These are phyloP conservation scores for Casuarina glauca DNA, from an alignment of 306 rosid genomes.

Conservation along the genomic window DNA sequence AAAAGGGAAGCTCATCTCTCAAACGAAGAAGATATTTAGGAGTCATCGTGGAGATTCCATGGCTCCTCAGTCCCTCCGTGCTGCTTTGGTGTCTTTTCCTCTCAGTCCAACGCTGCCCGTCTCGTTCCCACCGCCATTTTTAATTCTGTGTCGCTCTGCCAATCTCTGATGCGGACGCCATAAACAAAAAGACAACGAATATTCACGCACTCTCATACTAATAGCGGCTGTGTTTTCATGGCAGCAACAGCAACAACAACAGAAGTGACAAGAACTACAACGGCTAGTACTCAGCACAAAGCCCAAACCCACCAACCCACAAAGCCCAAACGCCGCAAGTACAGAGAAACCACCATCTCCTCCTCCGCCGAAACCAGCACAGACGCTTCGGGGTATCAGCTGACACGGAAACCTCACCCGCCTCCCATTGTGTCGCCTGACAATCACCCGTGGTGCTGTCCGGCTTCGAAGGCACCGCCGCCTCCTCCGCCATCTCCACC, in stretches of 20 bases:
- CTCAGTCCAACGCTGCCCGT: background rate
- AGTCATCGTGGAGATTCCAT: constrained; percentile 1
- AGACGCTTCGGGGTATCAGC: constrained; percentile 10
- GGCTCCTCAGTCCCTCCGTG: constrained; percentile 5
- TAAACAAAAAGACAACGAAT: constrained; percentile 49
- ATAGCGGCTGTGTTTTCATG: constrained; percentile 40
- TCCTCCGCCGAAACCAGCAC: constrained; percentile 26
- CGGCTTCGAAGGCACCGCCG: constrained; percentile 30
- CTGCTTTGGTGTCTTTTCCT: constrained; percentile 23
- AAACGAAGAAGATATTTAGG: background rate
- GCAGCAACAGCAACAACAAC: constrained; percentile 51
- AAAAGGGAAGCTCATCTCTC: background rate
- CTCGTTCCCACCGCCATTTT: constrained; percentile 77
- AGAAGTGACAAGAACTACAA: background rate
- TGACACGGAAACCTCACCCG: constrained; percentile 34
- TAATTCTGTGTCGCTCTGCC: constrained; percentile 3
- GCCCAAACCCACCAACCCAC: constrained; percentile 59
- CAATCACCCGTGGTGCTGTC: constrained; percentile 47
- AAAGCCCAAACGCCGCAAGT: constrained; percentile 69
- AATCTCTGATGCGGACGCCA: constrained; percentile 26
- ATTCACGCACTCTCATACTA: background rate
- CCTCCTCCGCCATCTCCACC: constrained; percentile 33
- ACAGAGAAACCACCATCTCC: constrained; percentile 51
- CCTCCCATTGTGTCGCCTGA: constrained; percentile 43
- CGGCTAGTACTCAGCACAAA: constrained; percentile 38